Evolutionary conservation across 2,329 filamentous ascomycete genomes (phyloP), one percentile per base, ranked within the genome.

Genomic region (Aspergillus sp.): DNA sequence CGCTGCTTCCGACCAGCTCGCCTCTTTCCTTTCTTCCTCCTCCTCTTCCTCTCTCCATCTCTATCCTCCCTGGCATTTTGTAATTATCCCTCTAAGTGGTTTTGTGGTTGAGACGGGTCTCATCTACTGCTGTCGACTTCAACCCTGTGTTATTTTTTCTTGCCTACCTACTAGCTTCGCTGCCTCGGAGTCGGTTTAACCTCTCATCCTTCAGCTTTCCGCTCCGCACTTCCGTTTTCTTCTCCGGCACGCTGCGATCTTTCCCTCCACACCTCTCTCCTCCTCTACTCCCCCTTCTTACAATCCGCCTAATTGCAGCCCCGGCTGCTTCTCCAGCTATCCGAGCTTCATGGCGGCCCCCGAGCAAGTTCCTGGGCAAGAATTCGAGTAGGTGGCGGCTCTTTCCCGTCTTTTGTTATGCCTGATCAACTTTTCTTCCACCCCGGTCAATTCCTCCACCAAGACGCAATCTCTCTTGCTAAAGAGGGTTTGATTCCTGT

Each of bases 371-470:
- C 69, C 75, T 55, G 77, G 67, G 59, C 71, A 79, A 65, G 79
- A 81, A 69, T 81, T 72, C 63, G 79, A 81, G 78, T 81, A 77
- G 64, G 78, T 76, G 26, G 29, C 24, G 57, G 45, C 24, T 36
- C 46, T 26, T 22, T 52, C 50, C 39, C 29, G 49, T 52, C 56
- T 42, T 42, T 55, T 54, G 54, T 47, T 47, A 24, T 47, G 45
- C 10, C 45, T 47, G 45, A 11, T 24, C 18, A 47, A 47, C 22
- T 47, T 47, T 47, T 47, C 26, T 51, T 26, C 24, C 12, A 31
- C 11, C 31, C 11, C 29, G 20, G 18, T 2, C 54, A 55, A 55
- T 55, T 20, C 29, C n/a, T 49, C 46, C 7, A 18, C 22, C 11
- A n/a, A 14, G 46, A 12, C 16, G 49, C 46, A 36, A 12, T 20